Evolutionary conservation across 805 yeast genomes (phyloP), one percentile per base, ranked within the genome.

Genomic region (Pichia pseudocactophila): DNA sequence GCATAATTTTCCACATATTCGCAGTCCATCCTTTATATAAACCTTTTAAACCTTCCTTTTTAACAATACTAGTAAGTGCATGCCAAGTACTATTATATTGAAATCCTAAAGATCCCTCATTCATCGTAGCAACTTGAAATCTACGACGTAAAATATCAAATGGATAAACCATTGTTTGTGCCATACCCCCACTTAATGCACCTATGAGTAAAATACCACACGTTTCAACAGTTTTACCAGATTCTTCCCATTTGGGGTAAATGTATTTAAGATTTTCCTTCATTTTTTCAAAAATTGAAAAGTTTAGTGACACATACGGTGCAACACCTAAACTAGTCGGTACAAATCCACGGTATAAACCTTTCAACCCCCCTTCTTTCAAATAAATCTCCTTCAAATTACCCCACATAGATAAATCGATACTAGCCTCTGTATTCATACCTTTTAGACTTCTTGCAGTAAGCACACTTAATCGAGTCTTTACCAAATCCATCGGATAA

Each of bases 291-390:
- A 89, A 90, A 36, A 87, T 78, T 2, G 96, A 82, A 58, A 90
- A 90, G 62, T 89, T 90, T 40, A 90, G 73, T 4, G 96, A 96
- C 27, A 87, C 96, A 56, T 89, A 92, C 1, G 97, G 97, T 1
- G 96, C 97, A 17, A 92, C 96, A 2, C 97, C 97, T 44, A 85
- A 63, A 1, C 89, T 77, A 0, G 97, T 90, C n/a, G 97, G 96
- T 47, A 80, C 67, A 11, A 89, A 68, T 3, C 98, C 98, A 40
- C 89, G 70, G 58, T 85, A 90, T 13, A 90, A 66, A 0, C 88
- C 95, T 2, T 57, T 47, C 8, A 86, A 19, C 0, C 96, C 96
- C 30, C 97, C 97, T 63, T 90, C 98, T 13, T 70, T 72, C 13
- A 52, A 54, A 61, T 83, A 85, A 17, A 88, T 86, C 15, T 69